Base-by-base conservation (phyloP, 257 asterid genomes). In the Scutellaria galericulata region DNA sequence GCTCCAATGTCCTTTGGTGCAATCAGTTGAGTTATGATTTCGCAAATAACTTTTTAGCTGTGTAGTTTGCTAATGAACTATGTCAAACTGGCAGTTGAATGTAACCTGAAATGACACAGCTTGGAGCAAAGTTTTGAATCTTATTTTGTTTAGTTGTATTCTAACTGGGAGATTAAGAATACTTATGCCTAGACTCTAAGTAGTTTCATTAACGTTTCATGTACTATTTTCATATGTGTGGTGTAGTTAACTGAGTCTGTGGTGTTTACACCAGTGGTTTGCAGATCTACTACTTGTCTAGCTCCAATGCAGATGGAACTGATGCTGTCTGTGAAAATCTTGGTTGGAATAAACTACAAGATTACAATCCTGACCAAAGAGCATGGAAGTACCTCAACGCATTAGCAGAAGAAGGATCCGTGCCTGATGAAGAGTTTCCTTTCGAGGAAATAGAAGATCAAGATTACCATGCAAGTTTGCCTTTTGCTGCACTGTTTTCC, bases 401-500 rank as follows among this genome's bases (percentile, higher is more conserved):
- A 53, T 57, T 88, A 65, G 87, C 83, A 68, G 88, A 80, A 86
- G 83, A 77, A 48, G 75, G 70, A 78, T 62, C 81, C 14, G 65
- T 62, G 11, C 75, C 74, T 48, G 91, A 89, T 59, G 89, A 91
- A 47, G 94, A 86, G 64, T 86, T 82, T 72, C 77, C 85, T 76
- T 66, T 65, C 31, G 98, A 91, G 78, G 99, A 94, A 63, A 76
- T 90, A 56, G 90, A 77, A 63, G 98, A 94, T 75, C 97, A 89
- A 54, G 99, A 94, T 78, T 94, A 94, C 87, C 78, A 66, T 62
- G 85, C 99, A 71, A 94, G 96, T 78, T 85, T 91, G 86, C 99
- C 99, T 72, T 94, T 91, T 80, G 96, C 98, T 62, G 95, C 99
- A 4, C 86, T 91, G 42, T 94, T 94, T 82, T 91, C 99, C 75